Base-by-base conservation (phyloP, 805 yeast species). In the Nakazawaea peltata region DNA sequence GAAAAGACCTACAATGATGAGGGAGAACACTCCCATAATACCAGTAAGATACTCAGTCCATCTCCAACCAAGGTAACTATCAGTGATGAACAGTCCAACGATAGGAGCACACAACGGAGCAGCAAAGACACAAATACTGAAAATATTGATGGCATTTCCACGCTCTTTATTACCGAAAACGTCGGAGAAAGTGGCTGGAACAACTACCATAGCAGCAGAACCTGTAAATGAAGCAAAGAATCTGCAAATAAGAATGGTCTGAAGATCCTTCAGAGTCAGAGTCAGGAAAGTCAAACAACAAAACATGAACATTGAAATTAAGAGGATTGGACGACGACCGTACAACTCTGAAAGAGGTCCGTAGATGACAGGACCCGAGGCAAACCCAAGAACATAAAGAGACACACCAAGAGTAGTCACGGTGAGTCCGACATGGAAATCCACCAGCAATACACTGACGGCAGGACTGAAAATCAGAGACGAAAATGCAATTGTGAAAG, bases 101-200 rank as follows among this genome's bases (percentile, higher is more conserved):
- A 81, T 68, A 5, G 88, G 88, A 33, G 86, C 85, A 28, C 79
- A 53, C 27, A 78, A 80, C 2, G 94, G 94, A 35, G 94, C 94
- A 51, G 77, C 65, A 44, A 84, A 77, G 16, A 92, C 86, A 12
- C 87, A 82, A 36, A 81, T 56, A 53, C 88, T 78, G 58, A 81
- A 83, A n/a, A 76, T 56, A 3, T 81, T 72, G 77, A 82, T 71
- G n/a, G 94, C 87, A 4, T 76, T 46, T 12, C 86, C 81, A 49
- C 77, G 57, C 50, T 75, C 74, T 27, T 70, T 68, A 22, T 77
- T 73, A 15, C 65, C 69, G 77, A 88, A 86, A 31, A 85, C 57
- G 57, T 86, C 95, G 36, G 78, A 62, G 42, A 86, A 73, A 4
- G 92, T 77, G 43, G 95, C 96, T 35, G 87, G 86, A 11, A 86